phyloP scores from a whole-genome alignment of 768 basidiomycete species.

The Serendipita indica region DNA sequence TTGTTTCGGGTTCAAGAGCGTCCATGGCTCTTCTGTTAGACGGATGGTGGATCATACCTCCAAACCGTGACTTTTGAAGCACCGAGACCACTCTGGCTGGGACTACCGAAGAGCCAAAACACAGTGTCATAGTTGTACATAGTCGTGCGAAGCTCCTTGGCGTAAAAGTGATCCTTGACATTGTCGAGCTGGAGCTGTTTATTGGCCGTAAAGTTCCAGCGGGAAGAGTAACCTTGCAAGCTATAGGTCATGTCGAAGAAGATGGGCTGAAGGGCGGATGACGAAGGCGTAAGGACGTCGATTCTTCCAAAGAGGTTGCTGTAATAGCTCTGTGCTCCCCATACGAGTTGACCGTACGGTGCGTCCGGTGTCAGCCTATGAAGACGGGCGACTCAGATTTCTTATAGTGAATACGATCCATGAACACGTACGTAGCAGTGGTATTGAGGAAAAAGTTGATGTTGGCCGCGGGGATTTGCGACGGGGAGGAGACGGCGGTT shows the following conservation, averaged over 20 bases:
- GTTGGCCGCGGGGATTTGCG: background rate
- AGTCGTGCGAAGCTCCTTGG: background rate
- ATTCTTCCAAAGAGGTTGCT: background rate
- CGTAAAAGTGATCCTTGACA: background rate
- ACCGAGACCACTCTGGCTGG: background rate
- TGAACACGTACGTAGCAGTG: background rate
- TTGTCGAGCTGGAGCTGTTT: background rate
- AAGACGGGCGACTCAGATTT: background rate
- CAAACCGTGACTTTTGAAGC: background rate
- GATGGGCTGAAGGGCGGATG: background rate
- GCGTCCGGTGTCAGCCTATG: background rate
- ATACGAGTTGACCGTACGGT: background rate
- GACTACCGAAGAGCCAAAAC: background rate
- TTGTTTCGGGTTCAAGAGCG: no score
- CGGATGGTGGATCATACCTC: background rate
- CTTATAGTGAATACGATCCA: background rate
- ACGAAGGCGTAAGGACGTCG: background rate
- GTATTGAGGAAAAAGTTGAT: constrained; percentile 7
- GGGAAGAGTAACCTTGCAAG: background rate
- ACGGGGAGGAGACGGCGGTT: background rate
- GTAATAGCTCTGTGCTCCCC: background rate
- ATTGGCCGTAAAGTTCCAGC: background rate
- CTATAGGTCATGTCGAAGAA: constrained; percentile 7
- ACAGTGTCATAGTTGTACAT: background rate
- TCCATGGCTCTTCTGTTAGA: background rate